Base-by-base conservation (phyloP, 1,284 basidiomycete genomes). In the Sanghuangporus sanghuang region DNA sequence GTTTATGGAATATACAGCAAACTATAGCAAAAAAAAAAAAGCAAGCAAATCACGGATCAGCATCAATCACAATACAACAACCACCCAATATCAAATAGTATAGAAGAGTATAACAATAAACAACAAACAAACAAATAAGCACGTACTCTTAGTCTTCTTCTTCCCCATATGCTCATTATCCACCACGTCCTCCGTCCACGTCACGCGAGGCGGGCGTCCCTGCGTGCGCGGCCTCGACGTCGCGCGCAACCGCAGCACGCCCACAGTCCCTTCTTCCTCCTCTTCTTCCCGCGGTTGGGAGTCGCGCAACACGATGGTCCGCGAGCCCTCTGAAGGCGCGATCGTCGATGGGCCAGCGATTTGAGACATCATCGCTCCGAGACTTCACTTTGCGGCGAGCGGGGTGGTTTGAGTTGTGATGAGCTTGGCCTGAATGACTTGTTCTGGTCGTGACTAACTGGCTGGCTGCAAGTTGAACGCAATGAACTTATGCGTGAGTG, bases 1-100 rank as follows among this genome's bases (percentile, higher is more conserved):
- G 89, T 71, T 89, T 92, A 72, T 93, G 90, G 73, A 93, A 95
- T 69, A 95, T 93, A 73, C 93, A 95, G 71, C 93, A 95, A 62
- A 95, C 93, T 95, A 65, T 14, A 52, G 3, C 6, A 9, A 2
- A 44, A 52, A 44, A 27, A 39, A 32, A 32, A 18, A 39, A 36
- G 36, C 55, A 39, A 36, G 36, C 55, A 54, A 56, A 23, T 52
- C 39, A 9, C 23, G 6, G 11, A 6, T 14, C 56, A 4, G 53
- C 7, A 53, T 88, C 67, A 32, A 32, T 32, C 27, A 32, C 27
- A n/a, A n/a, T n/a, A 32, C 52, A 16, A 57, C 54, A 23, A 64
- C 39, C 55, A 59, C 48, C 14, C 21, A 32, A 38, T 32, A 35
- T n/a, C n/a, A 7, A 6, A 57, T 11, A 48, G 27, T 59, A 27